Percentiles rank a stretch among this genome's conserved stretches.
These are phyloP conservation scores for Panicum virgatum DNA, from an alignment of 202 grass and related monocot genomes.

Conservation along the genomic window DNA sequence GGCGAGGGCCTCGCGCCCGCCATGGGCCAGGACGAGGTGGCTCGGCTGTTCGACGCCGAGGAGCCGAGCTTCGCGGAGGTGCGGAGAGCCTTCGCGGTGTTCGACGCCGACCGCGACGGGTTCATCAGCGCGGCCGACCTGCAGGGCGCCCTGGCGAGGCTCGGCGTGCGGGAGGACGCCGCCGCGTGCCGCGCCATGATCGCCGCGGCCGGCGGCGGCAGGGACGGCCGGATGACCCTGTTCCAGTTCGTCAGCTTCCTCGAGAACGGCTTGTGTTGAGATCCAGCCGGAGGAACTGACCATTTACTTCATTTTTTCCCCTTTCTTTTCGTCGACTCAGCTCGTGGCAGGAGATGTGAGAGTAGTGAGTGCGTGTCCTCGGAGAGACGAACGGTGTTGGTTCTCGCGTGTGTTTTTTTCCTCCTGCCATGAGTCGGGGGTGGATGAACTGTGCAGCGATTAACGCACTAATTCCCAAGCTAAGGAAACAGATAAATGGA, in stretches of 20 bases:
- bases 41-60: conserved; percentile 54
- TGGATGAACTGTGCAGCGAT: conserved; percentile 18
- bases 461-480: conserved; percentile 45
- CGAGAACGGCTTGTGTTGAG: conserved; percentile 54
- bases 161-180: conserved; percentile 53
- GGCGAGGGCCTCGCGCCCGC: conserved; percentile 26
- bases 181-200: conserved; percentile 62
- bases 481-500: neutral
- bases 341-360: conserved; percentile 29
- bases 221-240: conserved; percentile 47
- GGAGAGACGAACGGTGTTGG: neutral
- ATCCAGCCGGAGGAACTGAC: neutral
- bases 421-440: conserved; percentile 32
- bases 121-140: conserved; percentile 71
- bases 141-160: conserved; percentile 38
- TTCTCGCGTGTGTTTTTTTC: conserved; percentile 11
- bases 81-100: conserved; percentile 54
- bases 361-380: neutral
- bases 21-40: conserved; percentile 38
- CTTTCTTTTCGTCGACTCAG: neutral
- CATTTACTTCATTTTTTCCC: neutral
- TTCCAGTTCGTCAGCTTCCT: conserved; percentile 67
- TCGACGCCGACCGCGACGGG: conserved; percentile 63
- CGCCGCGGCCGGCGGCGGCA: neutral
- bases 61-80: conserved; percentile 80